Evolutionary conservation across 768 basidiomycete species (phyloP).

Genomic region (Mycena filopes): DNA sequence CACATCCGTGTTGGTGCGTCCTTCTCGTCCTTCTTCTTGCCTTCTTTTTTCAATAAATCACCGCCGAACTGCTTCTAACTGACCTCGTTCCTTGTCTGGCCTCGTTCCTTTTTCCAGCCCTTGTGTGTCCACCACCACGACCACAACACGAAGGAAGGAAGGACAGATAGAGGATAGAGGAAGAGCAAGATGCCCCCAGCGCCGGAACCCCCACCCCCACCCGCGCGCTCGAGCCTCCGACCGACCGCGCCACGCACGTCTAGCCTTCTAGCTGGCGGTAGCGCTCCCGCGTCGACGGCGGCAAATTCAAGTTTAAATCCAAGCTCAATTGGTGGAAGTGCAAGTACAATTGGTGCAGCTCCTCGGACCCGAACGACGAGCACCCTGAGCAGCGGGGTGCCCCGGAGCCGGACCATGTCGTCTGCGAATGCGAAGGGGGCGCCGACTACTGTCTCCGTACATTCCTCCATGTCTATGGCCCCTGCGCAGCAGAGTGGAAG

Average conservation of each 20-base stretch:
- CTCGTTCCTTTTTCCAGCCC: background rate
- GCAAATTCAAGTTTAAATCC: too few relatives aligned
- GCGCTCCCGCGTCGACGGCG: background rate
- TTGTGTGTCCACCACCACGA: background rate
- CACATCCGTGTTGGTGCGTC: too few relatives aligned
- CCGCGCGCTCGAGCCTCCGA: slow-evolving; percentile 18
- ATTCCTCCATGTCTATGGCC: too few relatives aligned
- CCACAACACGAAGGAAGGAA: background rate
- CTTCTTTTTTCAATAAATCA: background rate
- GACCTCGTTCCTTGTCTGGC: background rate
- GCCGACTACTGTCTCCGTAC: too few relatives aligned
- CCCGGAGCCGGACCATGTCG: too few relatives aligned
- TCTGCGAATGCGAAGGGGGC: too few relatives aligned
- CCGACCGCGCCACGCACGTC: background rate
- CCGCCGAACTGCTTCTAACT: background rate
- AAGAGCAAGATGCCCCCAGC: background rate
- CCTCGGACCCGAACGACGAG: too few relatives aligned
- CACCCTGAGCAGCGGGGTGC: too few relatives aligned
- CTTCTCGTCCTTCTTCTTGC: background rate
- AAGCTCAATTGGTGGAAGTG: too few relatives aligned
- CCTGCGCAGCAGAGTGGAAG: too few relatives aligned
- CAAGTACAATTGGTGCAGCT: too few relatives aligned
- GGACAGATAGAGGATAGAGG: background rate
- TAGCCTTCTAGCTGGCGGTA: background rate
- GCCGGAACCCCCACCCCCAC: slow-evolving; percentile 17